Evolutionary conservation across 345 rosid genomes (phyloP), one percentile per base, ranked within the genome.

Genomic region (Lenwebbia sp.): DNA sequence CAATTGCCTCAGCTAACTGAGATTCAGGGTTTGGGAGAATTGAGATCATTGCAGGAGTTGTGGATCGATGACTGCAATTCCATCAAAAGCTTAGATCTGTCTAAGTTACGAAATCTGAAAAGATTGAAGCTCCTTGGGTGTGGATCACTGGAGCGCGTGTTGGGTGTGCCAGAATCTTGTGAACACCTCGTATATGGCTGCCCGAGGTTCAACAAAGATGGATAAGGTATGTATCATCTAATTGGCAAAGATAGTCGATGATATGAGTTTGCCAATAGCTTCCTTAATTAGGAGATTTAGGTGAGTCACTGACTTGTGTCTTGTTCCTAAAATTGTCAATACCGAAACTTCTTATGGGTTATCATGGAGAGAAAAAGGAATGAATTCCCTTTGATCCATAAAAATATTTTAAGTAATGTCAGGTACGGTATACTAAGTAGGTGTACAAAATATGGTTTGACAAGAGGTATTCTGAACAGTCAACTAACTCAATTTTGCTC

Each of bases 181-280:
- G 1, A 0, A 3, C 40, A 3, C 5, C 0, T 0, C 0, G 21
- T 28, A 0, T 0, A 0, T 3, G 1, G 0, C 4, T 62, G 75
- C 41, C 22, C 40, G 5, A 62, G 5, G 40, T 28, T 62, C 22
- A 23, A 55, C 58, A 9, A 4, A 55, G n/a, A 55, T 23, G 58
- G 58, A 55, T 7, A 55, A 14, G 54, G 54, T 52, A 52, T 52
- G 54, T 5, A 52, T 52, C 54, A 52, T 52, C 17, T 14, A 15
- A 52, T 52, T 52, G 53, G 53, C 53, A 51, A 51, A 13, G 53
- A 51, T 13, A 51, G 53, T 51, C 53, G 5, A 51, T 51, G 53
- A 51, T 51, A 51, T 47, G n/a, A 4, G 58, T 55, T 23, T 55
- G 26, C 58, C 10, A 55, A 55, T 23, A 55, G 13, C 25, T 55